Evolutionary conservation across 2,329 filamentous ascomycete genomes (phyloP), one percentile per base, ranked within the genome.

Genomic region (Fusarium sp.): DNA sequence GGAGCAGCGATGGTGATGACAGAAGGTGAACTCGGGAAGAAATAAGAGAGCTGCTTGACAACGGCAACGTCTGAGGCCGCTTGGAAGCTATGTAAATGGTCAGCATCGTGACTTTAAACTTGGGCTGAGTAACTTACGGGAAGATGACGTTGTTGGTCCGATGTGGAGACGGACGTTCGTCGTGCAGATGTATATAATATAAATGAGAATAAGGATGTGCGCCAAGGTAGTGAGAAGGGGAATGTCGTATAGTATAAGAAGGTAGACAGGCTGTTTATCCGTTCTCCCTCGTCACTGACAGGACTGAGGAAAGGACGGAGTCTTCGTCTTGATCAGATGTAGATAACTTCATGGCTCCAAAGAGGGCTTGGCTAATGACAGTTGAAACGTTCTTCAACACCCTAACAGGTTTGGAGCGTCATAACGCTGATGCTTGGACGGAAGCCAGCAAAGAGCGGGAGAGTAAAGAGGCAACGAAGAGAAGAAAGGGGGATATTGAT

Each of bases 241-340:
- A 2, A 37, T 37, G 34, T 0, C 0, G 10, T 5, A 11, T 37
- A 37, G 18, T 4, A 37, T n/a, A 37, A 37, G 18, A n/a, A n/a
- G 5, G 0, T 37, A 0, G 34, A 2, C 10, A n/a, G 5, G 34
- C 5, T n/a, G 18, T n/a, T 7, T 12, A 37, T 37, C 34, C 10
- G 34, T 37, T 37, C 18, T 37, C 34, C 34, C 18, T 37, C 5
- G 18, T 37, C 34, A 37, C 10, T 37, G 18, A 37, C 34, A n/a
- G 3, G 18, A n/a, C 18, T n/a, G 18, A 37, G 18, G 34, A n/a
- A 37, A 37, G 18, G 18, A 7, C 18, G 3, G 34, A 4, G 34
- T 37, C 34, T 37, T 37, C 34, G 2, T 37, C 18, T n/a, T 4
- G 18, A n/a, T n/a, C 18, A 37, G 34, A n/a, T 12, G 34, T 37